Base-by-base conservation (phyloP, 2,329 filamentous ascomycete species). In the Colletotrichum cuscutae region DNA sequence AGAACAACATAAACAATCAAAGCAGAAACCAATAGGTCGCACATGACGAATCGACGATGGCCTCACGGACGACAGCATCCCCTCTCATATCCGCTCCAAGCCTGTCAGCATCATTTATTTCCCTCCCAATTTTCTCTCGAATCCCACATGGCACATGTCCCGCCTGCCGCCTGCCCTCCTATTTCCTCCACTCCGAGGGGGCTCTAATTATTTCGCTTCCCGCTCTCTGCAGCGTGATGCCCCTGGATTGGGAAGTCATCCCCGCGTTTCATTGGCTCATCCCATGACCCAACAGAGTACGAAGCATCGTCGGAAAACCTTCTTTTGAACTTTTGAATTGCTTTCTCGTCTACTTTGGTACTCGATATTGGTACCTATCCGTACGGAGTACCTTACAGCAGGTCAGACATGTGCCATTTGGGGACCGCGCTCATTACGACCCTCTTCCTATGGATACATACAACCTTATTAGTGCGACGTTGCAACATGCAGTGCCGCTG, bases 241-340 rank as follows among this genome's bases (percentile, higher is more conserved):
- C 66, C 70, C 66, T 72, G 56, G 49, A 70, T 72, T 24, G 60
- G 70, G 70, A 64, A 72, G 66, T 72, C 70, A 72, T 65, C 60
- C 54, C 70, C 70, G 70, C 60, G 65, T 70, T 72, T 63, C 60
- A 65, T 65, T 72, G 70, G 56, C 66, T 54, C 35, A 13, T 42
- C 54, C 54, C 60, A 56, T 70, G 32, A 56, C 15, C 30, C 49
- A 32, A 54, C 57, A 52, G 52, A 52, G 59, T 42, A 52, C 60
- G 35, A 57, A 68, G 60, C 56, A 65, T 70, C 54, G 60, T 65
- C 56, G 53, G 26, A 26, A 15, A 61, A 64, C 54, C 60, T 49
- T 57, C 59, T 69, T 69, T 69, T 49, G 42, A 49, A 49, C 42
- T 49, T 49, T 60, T 30, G 60, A 72, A 60, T 49, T 37, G 53